Evolutionary conservation across 2,329 filamentous ascomycete genomes (phyloP).

Genomic region (Diaporthe destruens): DNA sequence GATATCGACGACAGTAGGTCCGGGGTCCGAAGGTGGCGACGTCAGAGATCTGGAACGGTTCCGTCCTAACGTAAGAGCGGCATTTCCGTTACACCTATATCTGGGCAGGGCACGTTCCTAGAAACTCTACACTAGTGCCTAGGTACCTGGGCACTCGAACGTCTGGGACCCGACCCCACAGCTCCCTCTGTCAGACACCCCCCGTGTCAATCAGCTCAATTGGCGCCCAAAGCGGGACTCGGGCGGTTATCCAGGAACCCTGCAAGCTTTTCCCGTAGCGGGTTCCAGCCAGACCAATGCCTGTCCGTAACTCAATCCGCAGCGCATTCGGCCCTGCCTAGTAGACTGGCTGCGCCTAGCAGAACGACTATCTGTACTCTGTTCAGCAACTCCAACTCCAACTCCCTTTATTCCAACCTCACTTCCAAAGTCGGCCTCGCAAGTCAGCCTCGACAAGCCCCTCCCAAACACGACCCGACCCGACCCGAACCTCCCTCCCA

Average conservation of each 20-base stretch:
- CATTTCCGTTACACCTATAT: not conserved
- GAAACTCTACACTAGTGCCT: too few species aligned
- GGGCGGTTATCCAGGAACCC: constrained; percentile 24
- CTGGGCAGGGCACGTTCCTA: too few species aligned
- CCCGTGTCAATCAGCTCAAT: constrained; percentile 8
- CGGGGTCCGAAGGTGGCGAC: constrained; percentile 28
- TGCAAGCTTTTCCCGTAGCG: not conserved
- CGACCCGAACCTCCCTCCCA: not conserved
- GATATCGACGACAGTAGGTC: constrained; percentile 31
- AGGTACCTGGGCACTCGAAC: not conserved
- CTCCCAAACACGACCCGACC: not conserved
- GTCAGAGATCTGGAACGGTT: constrained; percentile 36
- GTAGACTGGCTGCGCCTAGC: not conserved
- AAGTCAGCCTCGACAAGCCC: not conserved
- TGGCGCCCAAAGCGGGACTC: constrained; percentile 28
- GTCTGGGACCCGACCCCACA: not conserved
- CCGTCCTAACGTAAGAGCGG: constrained; percentile 2
- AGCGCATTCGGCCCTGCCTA: constrained; percentile 20
- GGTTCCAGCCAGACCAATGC: not conserved
- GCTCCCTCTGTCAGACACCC: too few species aligned
- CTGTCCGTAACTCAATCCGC: not conserved
- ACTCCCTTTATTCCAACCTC: constrained; percentile 18
- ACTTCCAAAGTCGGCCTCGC: constrained; percentile 7
- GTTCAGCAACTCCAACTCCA: constrained; percentile 12
- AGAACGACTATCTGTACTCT: constrained; percentile 21